Percentiles rank a stretch among this genome's conserved stretches.
Evolutionary conservation across 345 rosid species (phyloP).

Genomic region (Pseudoturritis turrita): DNA sequence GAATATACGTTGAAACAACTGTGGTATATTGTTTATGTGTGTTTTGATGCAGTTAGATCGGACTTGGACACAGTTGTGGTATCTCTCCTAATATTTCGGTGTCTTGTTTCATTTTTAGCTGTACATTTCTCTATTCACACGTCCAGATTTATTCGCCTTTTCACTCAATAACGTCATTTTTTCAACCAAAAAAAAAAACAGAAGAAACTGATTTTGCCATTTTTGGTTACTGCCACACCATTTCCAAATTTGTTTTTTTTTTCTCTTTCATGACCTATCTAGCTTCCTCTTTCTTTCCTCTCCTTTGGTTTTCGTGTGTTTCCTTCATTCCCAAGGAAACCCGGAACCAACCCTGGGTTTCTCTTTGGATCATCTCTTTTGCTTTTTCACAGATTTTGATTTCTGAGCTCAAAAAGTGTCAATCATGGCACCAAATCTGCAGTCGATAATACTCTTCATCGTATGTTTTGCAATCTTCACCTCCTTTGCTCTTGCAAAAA

Average conservation of each 20-base stretch:
- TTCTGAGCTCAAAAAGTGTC: conserved; percentile 2
- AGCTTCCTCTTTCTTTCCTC: conserved; percentile 10
- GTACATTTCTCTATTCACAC: conserved; percentile 20
- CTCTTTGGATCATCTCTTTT: conserved; percentile 22
- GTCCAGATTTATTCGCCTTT: conserved; percentile 39
- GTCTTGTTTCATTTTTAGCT: conserved; percentile 26
- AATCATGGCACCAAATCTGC: conserved; percentile 18
- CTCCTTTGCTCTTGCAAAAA: conserved; percentile 43
- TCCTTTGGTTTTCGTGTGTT: conserved; percentile 32
- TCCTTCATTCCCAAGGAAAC: conserved; percentile 32
- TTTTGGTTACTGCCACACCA: conserved; percentile 22
- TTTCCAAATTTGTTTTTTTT: conserved; percentile 11
- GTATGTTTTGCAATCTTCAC: conserved; percentile 35
- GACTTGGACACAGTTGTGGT: conserved; percentile 24
- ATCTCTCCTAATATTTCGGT: conserved; percentile 40
- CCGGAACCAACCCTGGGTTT: conserved; percentile 30
- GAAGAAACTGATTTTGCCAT: conserved; percentile 17
- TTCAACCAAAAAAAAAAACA: not conserved
- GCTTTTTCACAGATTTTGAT: not conserved
- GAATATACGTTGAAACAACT: conserved; percentile 24
- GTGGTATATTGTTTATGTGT: conserved; percentile 14
- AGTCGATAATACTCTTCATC: conserved; percentile 19
- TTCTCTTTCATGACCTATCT: conserved; percentile 19
- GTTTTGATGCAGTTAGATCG: conserved; percentile 23
- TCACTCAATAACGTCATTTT: conserved; percentile 23